Conservation (phyloP, 805 yeast species). For the Candida krabiensis region DNA sequence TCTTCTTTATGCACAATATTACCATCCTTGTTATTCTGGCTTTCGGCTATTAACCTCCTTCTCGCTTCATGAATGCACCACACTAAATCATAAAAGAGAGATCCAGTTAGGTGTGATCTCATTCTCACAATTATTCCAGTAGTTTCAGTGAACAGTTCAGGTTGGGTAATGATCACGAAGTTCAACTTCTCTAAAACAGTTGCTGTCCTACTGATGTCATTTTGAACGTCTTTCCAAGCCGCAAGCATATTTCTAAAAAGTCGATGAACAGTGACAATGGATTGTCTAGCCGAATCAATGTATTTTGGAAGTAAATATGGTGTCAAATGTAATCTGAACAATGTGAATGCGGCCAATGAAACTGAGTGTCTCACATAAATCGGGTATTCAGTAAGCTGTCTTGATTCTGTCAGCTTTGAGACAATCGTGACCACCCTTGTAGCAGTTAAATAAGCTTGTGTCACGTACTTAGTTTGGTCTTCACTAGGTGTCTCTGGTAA, state of each 20-base stretch:
- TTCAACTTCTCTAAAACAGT: constrained; percentile 86
- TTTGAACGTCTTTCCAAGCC: constrained; percentile 88
- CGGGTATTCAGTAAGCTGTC: constrained; percentile 79
- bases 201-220: constrained; percentile 89
- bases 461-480: constrained; percentile 82
- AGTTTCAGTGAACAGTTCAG: constrained; percentile 71
- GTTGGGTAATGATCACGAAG: constrained; percentile 82
- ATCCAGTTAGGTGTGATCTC: constrained; percentile 91
- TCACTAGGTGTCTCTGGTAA: constrained; percentile 86
- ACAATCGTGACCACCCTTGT: constrained; percentile 80
- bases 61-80: constrained; percentile 96
- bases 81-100: constrained; percentile 85
- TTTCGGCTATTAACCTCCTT: constrained; percentile 54
- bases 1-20: not conserved
- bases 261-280: constrained; percentile 90
- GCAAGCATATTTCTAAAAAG: constrained; percentile 82
- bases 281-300: constrained; percentile 86
- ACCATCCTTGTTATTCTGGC: constrained; percentile 30
- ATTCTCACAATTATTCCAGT: constrained; percentile 80
- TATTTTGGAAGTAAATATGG: constrained; percentile 71
- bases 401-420: constrained; percentile 64
- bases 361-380: constrained; percentile 85
- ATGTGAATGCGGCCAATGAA: constrained; percentile 71
- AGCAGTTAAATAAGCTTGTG: constrained; percentile 75
- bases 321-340: constrained; percentile 80